Evolutionary conservation across 306 rosid species (phyloP).

Genomic region (Calophaca sinica): DNA sequence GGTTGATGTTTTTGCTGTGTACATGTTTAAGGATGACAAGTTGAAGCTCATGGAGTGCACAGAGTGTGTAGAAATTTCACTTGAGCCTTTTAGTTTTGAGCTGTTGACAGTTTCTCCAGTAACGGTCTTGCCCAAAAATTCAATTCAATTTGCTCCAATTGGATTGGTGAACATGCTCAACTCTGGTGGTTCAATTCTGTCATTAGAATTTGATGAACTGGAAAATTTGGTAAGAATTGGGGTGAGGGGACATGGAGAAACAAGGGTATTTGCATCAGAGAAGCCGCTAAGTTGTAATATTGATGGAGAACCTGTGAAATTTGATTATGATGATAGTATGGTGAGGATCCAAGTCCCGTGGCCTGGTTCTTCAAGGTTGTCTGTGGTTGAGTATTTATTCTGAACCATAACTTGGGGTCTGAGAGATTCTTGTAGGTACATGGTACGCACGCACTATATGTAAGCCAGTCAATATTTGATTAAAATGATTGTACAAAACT

Average conservation of each 20-base stretch:
- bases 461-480: background rate
- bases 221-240: constrained; percentile 53
- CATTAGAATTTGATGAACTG: constrained; percentile 51
- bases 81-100: constrained; percentile 66
- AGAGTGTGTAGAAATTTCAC: constrained; percentile 58
- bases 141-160: constrained; percentile 64
- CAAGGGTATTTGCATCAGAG: constrained; percentile 64
- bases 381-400: constrained; percentile 60
- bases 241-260: constrained; percentile 65
- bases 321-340: constrained; percentile 59
- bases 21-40: constrained; percentile 55
- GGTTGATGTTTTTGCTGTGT: constrained; percentile 60
- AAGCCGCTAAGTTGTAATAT: constrained; percentile 60
- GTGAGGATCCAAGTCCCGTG: constrained; percentile 60
- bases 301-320: constrained; percentile 56
- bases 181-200: constrained; percentile 68
- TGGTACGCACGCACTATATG: background rate
- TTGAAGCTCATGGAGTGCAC: constrained; percentile 59
- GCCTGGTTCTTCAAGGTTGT: constrained; percentile 53
- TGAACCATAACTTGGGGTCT: constrained; percentile 43
- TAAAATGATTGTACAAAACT: background rate
- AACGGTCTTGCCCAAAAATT: constrained; percentile 36
- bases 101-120: constrained; percentile 64
- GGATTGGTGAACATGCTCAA: constrained; percentile 81
- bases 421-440: background rate